Percentiles rank a stretch among this genome's conserved stretches.
Conservation (phyloP, 192 early-diverging fungal genomes). For the Lunasporangiospora selenospora region DNA sequence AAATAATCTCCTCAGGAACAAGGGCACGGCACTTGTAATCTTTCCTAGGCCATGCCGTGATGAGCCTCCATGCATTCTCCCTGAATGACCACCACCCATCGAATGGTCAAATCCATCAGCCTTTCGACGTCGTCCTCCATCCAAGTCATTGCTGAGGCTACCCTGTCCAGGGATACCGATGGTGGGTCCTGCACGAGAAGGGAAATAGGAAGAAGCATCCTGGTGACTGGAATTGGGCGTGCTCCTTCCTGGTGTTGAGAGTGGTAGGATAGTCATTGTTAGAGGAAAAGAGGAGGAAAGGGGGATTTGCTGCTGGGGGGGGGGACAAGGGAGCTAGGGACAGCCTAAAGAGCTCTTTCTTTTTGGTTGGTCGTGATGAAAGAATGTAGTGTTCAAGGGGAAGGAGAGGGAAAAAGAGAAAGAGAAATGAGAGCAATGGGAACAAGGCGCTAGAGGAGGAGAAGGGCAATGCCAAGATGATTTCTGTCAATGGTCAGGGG, state of each 20-base stretch:
- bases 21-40: constrained; percentile 49
- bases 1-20: constrained; percentile 60
- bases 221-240: constrained; percentile 25
- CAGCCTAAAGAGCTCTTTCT: too few species aligned
- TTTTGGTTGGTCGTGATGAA: too few species aligned
- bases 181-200: constrained; percentile 19
- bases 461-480: too few species aligned
- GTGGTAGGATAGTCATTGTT: constrained; percentile 41
- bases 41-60: constrained; percentile 7
- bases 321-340: too few species aligned
- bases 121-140: too few species aligned
- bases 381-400: too few species aligned
- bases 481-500: too few species aligned
- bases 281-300: too few species aligned
- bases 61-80: constrained; percentile 2
- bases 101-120: constrained; percentile 6
- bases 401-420: too few species aligned
- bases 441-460: too few species aligned
- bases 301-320: too few species aligned
- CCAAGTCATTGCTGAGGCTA: constrained; percentile 23
- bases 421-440: too few species aligned
- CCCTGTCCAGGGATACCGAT: constrained; percentile 25
- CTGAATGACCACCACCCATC: constrained; percentile 2
- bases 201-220: constrained; percentile 29
- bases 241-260: constrained; percentile 39